Evolutionary conservation across 805 yeast genomes (phyloP).

Genomic region (Teunomyces stri): DNA sequence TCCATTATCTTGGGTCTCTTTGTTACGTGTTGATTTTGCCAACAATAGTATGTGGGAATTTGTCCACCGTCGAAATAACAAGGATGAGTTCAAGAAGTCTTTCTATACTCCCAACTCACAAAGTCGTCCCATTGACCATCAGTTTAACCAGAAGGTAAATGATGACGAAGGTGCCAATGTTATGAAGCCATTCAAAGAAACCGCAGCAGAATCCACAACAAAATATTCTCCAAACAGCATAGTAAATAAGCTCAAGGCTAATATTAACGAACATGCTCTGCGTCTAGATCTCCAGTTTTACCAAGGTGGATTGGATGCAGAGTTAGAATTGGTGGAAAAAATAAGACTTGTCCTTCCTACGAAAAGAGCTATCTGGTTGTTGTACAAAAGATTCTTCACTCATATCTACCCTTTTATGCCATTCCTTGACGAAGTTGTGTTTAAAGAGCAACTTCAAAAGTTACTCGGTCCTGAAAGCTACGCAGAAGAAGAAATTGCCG

Average conservation of each 20-base stretch:
- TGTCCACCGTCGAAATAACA: not conserved
- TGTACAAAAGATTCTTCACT: constrained; percentile 24
- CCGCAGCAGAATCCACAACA: not conserved
- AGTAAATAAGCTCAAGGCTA: not conserved
- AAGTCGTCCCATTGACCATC: constrained; percentile 6
- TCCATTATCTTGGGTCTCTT: constrained; percentile 49
- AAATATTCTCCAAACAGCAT: not conserved
- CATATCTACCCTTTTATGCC: constrained; percentile 28
- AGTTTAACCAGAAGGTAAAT: constrained; percentile 7
- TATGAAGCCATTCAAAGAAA: constrained; percentile 7
- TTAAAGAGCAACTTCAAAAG: constrained; percentile 16
- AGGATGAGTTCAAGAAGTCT: constrained; percentile 3
- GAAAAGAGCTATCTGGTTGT: constrained; percentile 22
- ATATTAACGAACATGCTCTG: constrained; percentile 16
- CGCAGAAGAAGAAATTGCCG: constrained; percentile 12
- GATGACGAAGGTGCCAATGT: constrained; percentile 9
- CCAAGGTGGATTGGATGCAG: constrained; percentile 17
- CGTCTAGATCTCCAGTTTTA: constrained; percentile 16
- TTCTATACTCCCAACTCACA: constrained; percentile 1
- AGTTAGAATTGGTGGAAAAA: constrained; percentile 16
- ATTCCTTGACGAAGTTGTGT: constrained; percentile 24
- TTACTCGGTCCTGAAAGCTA: constrained; percentile 17
- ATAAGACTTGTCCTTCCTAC: constrained; percentile 22
- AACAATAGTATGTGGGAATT: constrained; percentile 15
- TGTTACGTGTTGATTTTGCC: constrained; percentile 30